Conservation (phyloP, 1,284 basidiomycete genomes). For the Hypsizygus ulmarius region DNA sequence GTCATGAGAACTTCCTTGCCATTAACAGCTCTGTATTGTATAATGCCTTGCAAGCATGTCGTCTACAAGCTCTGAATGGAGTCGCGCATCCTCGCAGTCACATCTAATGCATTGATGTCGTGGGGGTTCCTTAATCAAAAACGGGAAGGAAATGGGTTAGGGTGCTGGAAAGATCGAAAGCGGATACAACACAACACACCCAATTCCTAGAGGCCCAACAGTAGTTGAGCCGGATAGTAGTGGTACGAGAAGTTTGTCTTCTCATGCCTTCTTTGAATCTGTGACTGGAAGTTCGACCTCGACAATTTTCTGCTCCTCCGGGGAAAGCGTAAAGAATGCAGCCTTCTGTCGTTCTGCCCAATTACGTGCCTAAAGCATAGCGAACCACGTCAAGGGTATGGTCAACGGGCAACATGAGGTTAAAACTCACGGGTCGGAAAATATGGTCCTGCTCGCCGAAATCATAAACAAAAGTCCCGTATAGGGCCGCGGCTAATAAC, state of each 20-base stretch:
- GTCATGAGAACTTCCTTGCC: conserved; percentile 3
- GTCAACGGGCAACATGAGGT: not conserved
- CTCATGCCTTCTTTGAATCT: conserved; percentile 4
- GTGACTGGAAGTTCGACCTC: conserved; percentile 8
- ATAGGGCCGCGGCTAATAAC: conserved; percentile 47
- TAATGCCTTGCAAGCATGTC: no score
- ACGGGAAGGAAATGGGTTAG: no score
- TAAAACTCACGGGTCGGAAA: conserved; percentile 57
- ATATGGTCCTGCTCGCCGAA: conserved; percentile 70
- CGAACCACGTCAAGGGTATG: not conserved
- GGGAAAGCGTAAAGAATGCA: conserved; percentile 47
- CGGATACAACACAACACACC: no score
- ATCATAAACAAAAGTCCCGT: conserved; percentile 62
- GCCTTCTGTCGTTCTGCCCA: conserved; percentile 43
- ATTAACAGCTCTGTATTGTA: no score
- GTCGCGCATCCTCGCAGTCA: no score
- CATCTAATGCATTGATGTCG: no score
- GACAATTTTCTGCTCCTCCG: conserved; percentile 42
- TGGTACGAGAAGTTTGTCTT: not conserved
- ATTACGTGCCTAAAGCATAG: conserved; percentile 40
- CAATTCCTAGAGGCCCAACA: no score
- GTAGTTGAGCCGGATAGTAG: no score
- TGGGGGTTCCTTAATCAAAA: no score
- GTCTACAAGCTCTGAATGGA: no score
- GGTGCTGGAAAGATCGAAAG: no score